A percentile compares a stretch with the other conserved stretches of the same genome.
Evolutionary conservation across 2,329 filamentous ascomycete genomes (phyloP).

Genomic region (Tolypocladium cylindrosporum): DNA sequence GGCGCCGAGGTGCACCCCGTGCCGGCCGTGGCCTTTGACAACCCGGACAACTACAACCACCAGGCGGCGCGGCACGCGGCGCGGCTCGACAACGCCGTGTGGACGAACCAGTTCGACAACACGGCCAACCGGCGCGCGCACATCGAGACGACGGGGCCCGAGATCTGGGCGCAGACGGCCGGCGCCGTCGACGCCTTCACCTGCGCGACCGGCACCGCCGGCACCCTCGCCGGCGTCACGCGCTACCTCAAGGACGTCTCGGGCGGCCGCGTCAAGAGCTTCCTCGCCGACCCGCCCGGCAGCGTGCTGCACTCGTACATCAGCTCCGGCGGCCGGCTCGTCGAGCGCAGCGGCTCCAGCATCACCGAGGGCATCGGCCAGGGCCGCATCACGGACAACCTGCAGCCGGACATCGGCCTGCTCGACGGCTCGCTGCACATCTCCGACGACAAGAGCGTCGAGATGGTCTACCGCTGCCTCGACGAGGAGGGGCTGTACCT

Average conservation of each 20-base stretch:
- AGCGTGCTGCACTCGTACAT: slow-evolving; percentile 92
- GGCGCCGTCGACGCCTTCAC: slow-evolving; percentile 90
- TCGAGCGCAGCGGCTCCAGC: slow-evolving; percentile 72
- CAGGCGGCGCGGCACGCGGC: slow-evolving; percentile 89
- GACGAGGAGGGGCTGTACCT: slow-evolving; percentile 95
- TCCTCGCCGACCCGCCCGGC: slow-evolving; percentile 88
- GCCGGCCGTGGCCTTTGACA: slow-evolving; percentile 88
- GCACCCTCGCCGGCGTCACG: slow-evolving; percentile 82
- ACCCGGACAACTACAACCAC: slow-evolving; percentile 96
- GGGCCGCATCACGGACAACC: slow-evolving; percentile 91
- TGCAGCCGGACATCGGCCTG: slow-evolving; percentile 72
- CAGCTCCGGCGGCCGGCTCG: slow-evolving; percentile 68
- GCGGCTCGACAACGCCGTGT: slow-evolving; percentile 75
- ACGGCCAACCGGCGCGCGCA: slow-evolving; percentile 87
- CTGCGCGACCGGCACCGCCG: slow-evolving; percentile 86
- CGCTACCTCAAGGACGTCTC: slow-evolving; percentile 79
- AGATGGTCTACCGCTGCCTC: slow-evolving; percentile 94
- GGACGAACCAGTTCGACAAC: slow-evolving; percentile 99
- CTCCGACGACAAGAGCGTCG: slow-evolving; percentile 86
- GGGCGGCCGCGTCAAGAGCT: slow-evolving; percentile 70
- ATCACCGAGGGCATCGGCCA: slow-evolving; percentile 98
- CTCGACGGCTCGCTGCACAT: slow-evolving; percentile 80
- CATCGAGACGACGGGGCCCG: slow-evolving; percentile 91
- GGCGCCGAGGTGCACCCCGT: slow-evolving; percentile 95
- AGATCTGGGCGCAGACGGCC: slow-evolving; percentile 88